Evolutionary conservation across 1,284 basidiomycete genomes (phyloP), one percentile per base, ranked within the genome.

Genomic region (Macrocystidia cucumis): DNA sequence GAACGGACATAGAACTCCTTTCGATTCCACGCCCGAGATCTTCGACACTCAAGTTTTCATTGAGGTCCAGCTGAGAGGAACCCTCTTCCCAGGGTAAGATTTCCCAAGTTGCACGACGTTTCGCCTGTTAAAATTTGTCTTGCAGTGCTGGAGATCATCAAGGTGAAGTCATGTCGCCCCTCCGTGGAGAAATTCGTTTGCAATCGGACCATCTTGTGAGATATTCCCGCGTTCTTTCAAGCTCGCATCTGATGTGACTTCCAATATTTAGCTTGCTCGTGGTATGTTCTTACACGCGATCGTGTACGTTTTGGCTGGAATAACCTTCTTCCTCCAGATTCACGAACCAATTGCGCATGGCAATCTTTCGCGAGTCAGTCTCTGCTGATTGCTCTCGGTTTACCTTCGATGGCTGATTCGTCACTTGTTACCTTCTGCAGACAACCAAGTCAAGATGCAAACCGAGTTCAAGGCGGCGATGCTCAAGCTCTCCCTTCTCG

Each of bases 401-500:
- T 25, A 12, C 23, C 12, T 25, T 25, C 23, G 8, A 25, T 12
- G 8, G 8, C 23, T 25, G 8, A 8, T 8, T 25, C 8, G 8
- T 12, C 23, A 8, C 23, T 12, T 25, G 23, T 25, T 12, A 8
- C 23, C 23, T 12, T 8, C 25, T 7, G 16, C 7, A 50, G 47
- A 41, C 35, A 41, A 57, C 41, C 58, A 58, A 37, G 39, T 47
- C 9, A 44, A 46, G 18, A 51, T 63, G 51, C 44, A 47, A 16
- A 39, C 35, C 22, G 45, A 46, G 3, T 62, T 62, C 52, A 48
- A 47, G 12, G 51, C 49, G 14, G 59, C 54, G 14, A 60, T 61
- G 58, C 38, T 47, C 33, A 59, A 58, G 38, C 44, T 62, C 27
- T 54, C 56, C 12, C 23, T 57, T 3, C 44, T 61, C 22, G 58